Conservation (phyloP, 495 filamentous ascomycete genomes). For the Paragyromitra xinjiangensis region DNA sequence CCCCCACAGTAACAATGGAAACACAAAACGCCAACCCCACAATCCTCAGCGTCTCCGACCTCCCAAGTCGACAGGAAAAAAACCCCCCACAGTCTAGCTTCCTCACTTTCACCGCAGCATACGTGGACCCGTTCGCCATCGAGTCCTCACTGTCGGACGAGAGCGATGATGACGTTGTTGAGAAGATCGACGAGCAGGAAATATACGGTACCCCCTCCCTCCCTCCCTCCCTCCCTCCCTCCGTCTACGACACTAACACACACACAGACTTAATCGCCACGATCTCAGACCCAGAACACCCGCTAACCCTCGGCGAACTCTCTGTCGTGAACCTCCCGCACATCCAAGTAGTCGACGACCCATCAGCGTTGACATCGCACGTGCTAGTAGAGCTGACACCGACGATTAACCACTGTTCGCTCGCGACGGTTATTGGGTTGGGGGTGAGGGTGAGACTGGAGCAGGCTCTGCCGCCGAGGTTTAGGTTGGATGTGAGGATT, state of each 20-base stretch:
- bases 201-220: constrained; percentile 78
- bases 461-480: constrained; percentile 89
- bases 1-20: constrained; percentile 46
- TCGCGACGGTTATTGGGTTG: constrained; percentile 95
- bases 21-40: constrained; percentile 92
- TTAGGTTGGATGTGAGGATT: constrained; percentile 89
- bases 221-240: neutral
- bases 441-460: constrained; percentile 91
- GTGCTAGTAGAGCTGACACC: constrained; percentile 84
- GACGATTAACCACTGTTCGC: constrained; percentile 96
- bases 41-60: constrained; percentile 86
- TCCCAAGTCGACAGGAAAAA: constrained; percentile 75
- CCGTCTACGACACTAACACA: neutral
- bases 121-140: constrained; percentile 66
- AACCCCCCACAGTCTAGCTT: constrained; percentile 20
- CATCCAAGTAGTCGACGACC: constrained; percentile 76
- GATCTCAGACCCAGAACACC: constrained; percentile 96
- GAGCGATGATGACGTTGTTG: constrained; percentile 69
- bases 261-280: constrained; percentile 84
- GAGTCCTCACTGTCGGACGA: constrained; percentile 59
- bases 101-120: constrained; percentile 61
- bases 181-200: constrained; percentile 95
- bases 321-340: constrained; percentile 94
- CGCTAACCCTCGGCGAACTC: constrained; percentile 87
- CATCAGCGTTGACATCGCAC: constrained; percentile 61